Conservation (phyloP, 768 basidiomycete genomes). For the Neoboletus brunneissimus region DNA sequence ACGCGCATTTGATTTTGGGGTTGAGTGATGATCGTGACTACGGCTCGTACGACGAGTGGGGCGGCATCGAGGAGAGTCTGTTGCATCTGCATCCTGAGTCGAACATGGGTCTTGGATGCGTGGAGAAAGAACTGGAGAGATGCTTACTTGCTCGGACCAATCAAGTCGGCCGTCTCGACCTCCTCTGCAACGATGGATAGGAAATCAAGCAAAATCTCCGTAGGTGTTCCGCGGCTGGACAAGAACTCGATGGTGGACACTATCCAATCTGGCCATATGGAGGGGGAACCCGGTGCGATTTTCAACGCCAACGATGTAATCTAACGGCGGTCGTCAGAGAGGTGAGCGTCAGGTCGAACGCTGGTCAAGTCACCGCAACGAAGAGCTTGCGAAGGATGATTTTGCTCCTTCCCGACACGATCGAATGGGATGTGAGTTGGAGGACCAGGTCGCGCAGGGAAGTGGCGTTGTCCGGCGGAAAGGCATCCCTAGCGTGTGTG, state of each 20-base stretch:
- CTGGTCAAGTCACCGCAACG: slow-evolving; percentile 58
- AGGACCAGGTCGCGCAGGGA: slow-evolving; percentile 66
- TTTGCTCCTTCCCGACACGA: slow-evolving; percentile 55
- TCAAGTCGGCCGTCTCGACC: slow-evolving; percentile 67
- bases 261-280: slow-evolving; percentile 77
- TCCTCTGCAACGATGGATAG: slow-evolving; percentile 85
- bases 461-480: slow-evolving; percentile 59
- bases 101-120: slow-evolving; percentile 6
- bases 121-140: slow-evolving; percentile 8
- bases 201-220: slow-evolving; percentile 68
- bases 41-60: slow-evolving; percentile 67
- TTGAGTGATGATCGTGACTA: slow-evolving; percentile 54
- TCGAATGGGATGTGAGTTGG: slow-evolving; percentile 64
- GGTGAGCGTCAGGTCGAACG: neutral
- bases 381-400: slow-evolving; percentile 85
- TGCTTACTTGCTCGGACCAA: slow-evolving; percentile 68
- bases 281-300: slow-evolving; percentile 55
- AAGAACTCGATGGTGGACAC: slow-evolving; percentile 59
- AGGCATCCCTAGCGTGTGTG: slow-evolving; percentile 55
- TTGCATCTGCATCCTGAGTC: slow-evolving; percentile 55
- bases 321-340: slow-evolving; percentile 33
- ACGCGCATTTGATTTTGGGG: slow-evolving; percentile 31
- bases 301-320: slow-evolving; percentile 70
- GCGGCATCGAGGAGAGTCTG: slow-evolving; percentile 65
- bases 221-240: slow-evolving; percentile 54